Evolutionary conservation across 1,284 basidiomycete genomes (phyloP).

Genomic region (Ganoderma sinense): DNA sequence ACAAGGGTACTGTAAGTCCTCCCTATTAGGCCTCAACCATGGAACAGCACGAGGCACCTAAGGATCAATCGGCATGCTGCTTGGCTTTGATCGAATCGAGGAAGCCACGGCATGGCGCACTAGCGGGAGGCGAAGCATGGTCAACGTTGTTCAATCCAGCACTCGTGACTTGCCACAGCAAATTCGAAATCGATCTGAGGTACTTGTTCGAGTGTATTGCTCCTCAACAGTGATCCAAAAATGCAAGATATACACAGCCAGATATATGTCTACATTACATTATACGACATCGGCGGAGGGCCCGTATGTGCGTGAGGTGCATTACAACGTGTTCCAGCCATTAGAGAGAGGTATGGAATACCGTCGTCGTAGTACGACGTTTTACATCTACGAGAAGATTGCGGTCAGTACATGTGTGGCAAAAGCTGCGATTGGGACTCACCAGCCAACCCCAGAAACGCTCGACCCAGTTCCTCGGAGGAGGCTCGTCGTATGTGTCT

Average conservation of each 20-base stretch:
- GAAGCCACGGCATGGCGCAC: background rate
- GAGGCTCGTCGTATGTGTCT: conserved; percentile 72
- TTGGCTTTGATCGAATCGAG: background rate
- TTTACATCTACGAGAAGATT: conserved; percentile 26
- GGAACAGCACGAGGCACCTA: no score
- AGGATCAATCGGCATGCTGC: background rate
- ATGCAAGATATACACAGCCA: background rate
- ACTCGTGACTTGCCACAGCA: background rate
- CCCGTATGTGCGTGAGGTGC: conserved; percentile 14
- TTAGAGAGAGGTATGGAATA: conserved; percentile 5
- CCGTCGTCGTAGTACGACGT: conserved; percentile 1
- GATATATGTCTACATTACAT: conserved; percentile 13
- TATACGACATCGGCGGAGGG: conserved; percentile 13
- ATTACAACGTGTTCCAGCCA: conserved; percentile 18
- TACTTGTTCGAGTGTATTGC: background rate
- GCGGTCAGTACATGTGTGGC: background rate
- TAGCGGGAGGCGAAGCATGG: background rate
- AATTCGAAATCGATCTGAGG: background rate
- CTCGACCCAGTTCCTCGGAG: conserved; percentile 72
- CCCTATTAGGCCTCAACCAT: no score
- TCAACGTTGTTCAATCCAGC: background rate
- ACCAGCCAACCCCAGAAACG: conserved; percentile 81
- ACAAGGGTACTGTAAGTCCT: background rate
- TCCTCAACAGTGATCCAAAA: background rate
- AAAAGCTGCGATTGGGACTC: conserved; percentile 38